Evolutionary conservation across 78 protist species (phyloP).

Genomic region (Dictyostelium brefeldianum): DNA sequence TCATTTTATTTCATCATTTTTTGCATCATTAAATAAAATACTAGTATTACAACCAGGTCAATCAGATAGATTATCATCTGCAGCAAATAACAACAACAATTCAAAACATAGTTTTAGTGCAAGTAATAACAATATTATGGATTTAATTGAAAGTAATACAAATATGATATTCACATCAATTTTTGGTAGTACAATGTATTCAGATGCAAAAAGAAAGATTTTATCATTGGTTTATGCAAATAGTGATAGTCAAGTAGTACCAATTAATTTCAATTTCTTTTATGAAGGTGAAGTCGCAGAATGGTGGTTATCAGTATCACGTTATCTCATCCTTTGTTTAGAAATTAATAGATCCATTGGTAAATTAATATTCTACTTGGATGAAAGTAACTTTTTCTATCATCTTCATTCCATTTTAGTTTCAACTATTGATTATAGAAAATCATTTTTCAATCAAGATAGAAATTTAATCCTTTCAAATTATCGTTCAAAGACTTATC

Average conservation of each 20-base stretch:
- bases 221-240: neutral
- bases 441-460: conserved; percentile 30
- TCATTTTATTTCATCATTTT: conserved; percentile 50
- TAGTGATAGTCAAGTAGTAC: neutral
- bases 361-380: conserved; percentile 58
- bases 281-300: conserved; percentile 59
- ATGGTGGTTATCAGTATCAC: conserved; percentile 63
- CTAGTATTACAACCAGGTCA: conserved; percentile 5
- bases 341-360: conserved; percentile 38
- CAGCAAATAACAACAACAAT: neutral
- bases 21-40: conserved; percentile 6
- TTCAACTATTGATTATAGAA: conserved; percentile 56
- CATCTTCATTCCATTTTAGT: conserved; percentile 57
- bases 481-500: conserved; percentile 43
- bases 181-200: conserved; percentile 61
- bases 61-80: neutral
- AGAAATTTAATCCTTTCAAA: conserved; percentile 45
- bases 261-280: neutral
- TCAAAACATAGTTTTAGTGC: neutral
- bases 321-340: conserved; percentile 30
- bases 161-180: conserved; percentile 34
- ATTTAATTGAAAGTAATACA: conserved; percentile 45
- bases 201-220: conserved; percentile 39
- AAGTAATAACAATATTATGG: conserved; percentile 28
- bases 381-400: conserved; percentile 51